Evolutionary conservation across 1,139 yeast genomes (phyloP).

Genomic region (Hyphopichia buzzinii): DNA sequence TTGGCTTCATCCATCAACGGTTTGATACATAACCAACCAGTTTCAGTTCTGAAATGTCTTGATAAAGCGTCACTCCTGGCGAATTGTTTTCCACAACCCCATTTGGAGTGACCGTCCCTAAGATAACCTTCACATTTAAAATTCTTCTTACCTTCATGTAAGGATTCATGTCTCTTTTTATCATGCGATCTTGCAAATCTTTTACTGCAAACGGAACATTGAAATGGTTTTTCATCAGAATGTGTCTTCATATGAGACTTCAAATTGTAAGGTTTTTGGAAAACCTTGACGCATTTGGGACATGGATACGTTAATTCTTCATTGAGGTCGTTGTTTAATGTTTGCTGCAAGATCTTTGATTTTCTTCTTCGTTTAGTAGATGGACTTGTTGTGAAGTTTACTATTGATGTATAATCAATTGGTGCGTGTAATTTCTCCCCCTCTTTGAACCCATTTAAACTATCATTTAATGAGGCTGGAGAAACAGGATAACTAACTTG

Average conservation of each 20-base stretch:
- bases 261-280: slow-evolving; percentile 54
- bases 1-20: slow-evolving; percentile 54
- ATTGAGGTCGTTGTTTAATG: background rate
- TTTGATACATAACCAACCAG: slow-evolving; percentile 56
- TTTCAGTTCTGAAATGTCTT: slow-evolving; percentile 57
- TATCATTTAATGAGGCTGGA: slow-evolving; percentile 11
- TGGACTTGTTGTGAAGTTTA: slow-evolving; percentile 37
- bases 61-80: slow-evolving; percentile 59
- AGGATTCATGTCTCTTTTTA: slow-evolving; percentile 52
- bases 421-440: slow-evolving; percentile 7
- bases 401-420: slow-evolving; percentile 39
- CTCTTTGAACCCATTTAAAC: slow-evolving; percentile 6
- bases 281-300: slow-evolving; percentile 46
- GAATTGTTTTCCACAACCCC: slow-evolving; percentile 62
- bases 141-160: slow-evolving; percentile 55
- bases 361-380: slow-evolving; percentile 32
- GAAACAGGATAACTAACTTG: slow-evolving; percentile 10
- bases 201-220: slow-evolving; percentile 48
- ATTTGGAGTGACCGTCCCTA: slow-evolving; percentile 48
- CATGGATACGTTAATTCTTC: slow-evolving; percentile 32
- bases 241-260: slow-evolving; percentile 58
- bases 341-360: slow-evolving; percentile 7
- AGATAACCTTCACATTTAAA: slow-evolving; percentile 55
- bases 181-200: slow-evolving; percentile 59
- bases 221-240: slow-evolving; percentile 53